Evolutionary conservation across 2,329 filamentous ascomycete genomes (phyloP).

Genomic region (Cryphonectria radicalis): DNA sequence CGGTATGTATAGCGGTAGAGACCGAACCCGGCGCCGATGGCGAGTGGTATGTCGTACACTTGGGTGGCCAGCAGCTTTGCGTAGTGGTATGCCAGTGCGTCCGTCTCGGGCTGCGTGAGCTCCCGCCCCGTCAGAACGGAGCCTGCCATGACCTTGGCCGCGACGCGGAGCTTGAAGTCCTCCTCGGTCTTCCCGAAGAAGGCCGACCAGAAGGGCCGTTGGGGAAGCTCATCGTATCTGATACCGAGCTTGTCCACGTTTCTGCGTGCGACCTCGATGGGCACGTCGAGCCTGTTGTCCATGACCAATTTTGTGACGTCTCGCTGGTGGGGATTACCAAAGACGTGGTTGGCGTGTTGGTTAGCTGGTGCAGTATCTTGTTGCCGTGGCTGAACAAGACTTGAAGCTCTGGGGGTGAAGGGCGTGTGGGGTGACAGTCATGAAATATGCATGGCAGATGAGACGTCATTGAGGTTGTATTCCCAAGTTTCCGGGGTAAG

Average conservation of each 20-base stretch:
- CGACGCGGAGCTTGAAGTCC: slow-evolving; percentile 10
- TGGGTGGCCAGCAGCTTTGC: slow-evolving; percentile 36
- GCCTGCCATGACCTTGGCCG: slow-evolving; percentile 23
- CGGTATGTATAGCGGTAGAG: slow-evolving; percentile 36
- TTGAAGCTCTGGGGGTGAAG: neutral
- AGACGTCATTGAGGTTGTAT: slow-evolving; percentile 24
- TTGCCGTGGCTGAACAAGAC: neutral
- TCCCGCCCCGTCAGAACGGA: slow-evolving; percentile 17
- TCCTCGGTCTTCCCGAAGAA: slow-evolving; percentile 10
- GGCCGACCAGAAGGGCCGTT: slow-evolving; percentile 18
- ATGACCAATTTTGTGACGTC: neutral
- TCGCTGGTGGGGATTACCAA: neutral
- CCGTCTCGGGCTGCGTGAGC: slow-evolving; percentile 36
- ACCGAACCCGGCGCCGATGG: slow-evolving; percentile 32
- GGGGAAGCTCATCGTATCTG: slow-evolving; percentile 25
- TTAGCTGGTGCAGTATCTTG: neutral
- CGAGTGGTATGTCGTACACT: slow-evolving; percentile 37
- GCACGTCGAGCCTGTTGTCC: neutral
- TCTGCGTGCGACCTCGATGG: slow-evolving; percentile 10
- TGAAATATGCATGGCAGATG: neutral
- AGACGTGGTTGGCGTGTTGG: neutral
- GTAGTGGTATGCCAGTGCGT: slow-evolving; percentile 36
- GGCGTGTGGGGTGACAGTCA: neutral
- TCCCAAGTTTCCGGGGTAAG: slow-evolving; percentile 16
- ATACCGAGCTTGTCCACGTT: slow-evolving; percentile 27